phyloP scores from a whole-genome alignment of 257 asterid genomes.

The Solanum ossicruentum region DNA sequence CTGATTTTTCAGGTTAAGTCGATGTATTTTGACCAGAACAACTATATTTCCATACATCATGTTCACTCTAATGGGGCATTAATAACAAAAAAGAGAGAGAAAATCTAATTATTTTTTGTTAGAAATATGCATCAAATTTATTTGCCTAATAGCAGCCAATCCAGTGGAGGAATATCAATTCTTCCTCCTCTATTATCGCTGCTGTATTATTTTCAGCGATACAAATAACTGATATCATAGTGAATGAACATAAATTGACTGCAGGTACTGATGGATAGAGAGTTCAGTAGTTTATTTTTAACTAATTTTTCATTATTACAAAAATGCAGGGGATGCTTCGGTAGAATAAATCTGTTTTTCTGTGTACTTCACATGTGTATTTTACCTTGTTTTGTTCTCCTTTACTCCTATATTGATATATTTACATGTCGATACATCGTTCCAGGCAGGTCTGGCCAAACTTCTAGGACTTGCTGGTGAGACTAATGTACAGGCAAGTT shows the following conservation, averaged over 20 bases:
- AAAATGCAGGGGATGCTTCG: not conserved
- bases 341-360: not conserved
- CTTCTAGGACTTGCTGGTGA: conserved; percentile 98
- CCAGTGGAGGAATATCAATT: not conserved
- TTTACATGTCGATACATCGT: not conserved
- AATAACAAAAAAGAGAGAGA: not conserved
- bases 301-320: not conserved
- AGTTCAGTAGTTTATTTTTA: not conserved
- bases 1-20: not conserved
- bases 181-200: not conserved
- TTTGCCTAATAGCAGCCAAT: not conserved
- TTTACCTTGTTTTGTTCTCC: not conserved
- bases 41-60: not conserved
- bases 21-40: not conserved
- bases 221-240: not conserved
- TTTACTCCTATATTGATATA: not conserved
- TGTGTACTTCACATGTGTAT: not conserved
- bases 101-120: not conserved
- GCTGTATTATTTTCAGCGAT: not conserved
- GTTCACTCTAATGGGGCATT: not conserved
- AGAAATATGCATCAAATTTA: not conserved
- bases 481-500: conserved; percentile 86
- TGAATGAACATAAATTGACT: not conserved
- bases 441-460: conserved; percentile 94
- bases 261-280: not conserved